These are phyloP conservation scores for Arthrobotrys conoides DNA, from an alignment of 2,329 filamentous ascomycete species.

Conservation along the genomic window DNA sequence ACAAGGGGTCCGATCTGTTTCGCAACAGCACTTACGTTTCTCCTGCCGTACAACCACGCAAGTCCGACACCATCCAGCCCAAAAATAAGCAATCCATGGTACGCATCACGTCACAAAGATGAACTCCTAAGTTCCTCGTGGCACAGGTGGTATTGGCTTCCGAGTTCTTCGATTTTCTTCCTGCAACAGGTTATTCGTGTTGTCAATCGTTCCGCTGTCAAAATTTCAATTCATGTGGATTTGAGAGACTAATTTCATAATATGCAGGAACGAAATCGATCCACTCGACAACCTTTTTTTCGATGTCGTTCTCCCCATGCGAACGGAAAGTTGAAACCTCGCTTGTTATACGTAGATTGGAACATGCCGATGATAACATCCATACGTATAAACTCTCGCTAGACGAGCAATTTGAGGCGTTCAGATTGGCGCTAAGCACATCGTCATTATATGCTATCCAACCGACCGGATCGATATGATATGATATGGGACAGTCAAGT, in stretches of 20 bases:
- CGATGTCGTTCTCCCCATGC: not conserved
- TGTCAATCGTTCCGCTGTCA: not conserved
- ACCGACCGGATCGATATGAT: constrained; percentile 26
- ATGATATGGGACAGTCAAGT: constrained; percentile 33
- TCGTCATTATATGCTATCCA: constrained; percentile 29
- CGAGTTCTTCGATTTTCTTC: not conserved
- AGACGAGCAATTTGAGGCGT: constrained; percentile 32
- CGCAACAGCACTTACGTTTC: not conserved
- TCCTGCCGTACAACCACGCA: constrained; percentile 2
- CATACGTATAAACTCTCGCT: constrained; percentile 4
- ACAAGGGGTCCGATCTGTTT: not conserved
- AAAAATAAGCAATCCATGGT: constrained; percentile 14
- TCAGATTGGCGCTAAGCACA: constrained; percentile 18
- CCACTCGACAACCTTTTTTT: not conserved
- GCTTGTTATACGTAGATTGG: constrained; percentile 26
- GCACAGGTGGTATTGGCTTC: constrained; percentile 12
- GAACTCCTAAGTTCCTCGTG: constrained; percentile 10
- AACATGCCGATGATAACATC: not conserved
- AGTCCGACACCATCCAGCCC: constrained; percentile 5
- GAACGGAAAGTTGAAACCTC: constrained; percentile 25
- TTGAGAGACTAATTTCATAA: constrained; percentile 16
- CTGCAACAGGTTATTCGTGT: not conserved
- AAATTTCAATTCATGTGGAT: not conserved
- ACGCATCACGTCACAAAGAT: not conserved
- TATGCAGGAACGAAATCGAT: constrained; percentile 17